A percentile compares a stretch with the other conserved stretches of the same genome.
phyloP scores from a whole-genome alignment of 2,329 filamentous ascomycete species.

The Remersonia thermophila region DNA sequence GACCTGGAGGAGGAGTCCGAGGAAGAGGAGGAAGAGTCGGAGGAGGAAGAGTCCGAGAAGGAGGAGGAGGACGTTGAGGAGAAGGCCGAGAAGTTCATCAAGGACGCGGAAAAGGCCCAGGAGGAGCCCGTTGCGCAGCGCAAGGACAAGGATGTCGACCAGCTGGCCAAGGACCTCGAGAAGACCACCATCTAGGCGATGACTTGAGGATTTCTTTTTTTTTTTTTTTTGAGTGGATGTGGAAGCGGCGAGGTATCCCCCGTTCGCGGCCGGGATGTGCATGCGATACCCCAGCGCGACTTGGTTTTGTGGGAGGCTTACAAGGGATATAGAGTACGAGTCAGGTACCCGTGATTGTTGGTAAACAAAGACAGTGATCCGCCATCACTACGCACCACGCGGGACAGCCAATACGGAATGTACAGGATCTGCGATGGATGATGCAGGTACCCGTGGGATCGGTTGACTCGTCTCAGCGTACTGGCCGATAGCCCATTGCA shows the following conservation, averaged over 20 bases:
- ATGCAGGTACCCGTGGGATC: too few species aligned
- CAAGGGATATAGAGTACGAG: slow-evolving; percentile 7
- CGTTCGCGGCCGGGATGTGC: slow-evolving; percentile 4
- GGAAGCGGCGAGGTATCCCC: slow-evolving; percentile 1
- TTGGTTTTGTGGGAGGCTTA: slow-evolving; percentile 10
- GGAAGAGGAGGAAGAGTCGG: slow-evolving; percentile 56
- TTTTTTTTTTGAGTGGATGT: too few species aligned
- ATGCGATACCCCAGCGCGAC: slow-evolving; percentile 16
- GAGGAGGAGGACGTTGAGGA: slow-evolving; percentile 46
- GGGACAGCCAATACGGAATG: too few species aligned
- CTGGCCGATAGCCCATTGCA: too few species aligned
- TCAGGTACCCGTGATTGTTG: too few species aligned
- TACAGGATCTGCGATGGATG: too few species aligned
- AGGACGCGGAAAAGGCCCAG: slow-evolving; percentile 60
- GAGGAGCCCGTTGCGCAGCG: slow-evolving; percentile 59
- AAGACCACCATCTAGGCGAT: slow-evolving; percentile 47
- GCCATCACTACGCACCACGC: too few species aligned
- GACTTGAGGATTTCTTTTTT: background rate
- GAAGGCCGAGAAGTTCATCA: slow-evolving; percentile 54
- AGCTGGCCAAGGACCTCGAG: slow-evolving; percentile 59
- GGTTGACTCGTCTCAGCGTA: too few species aligned
- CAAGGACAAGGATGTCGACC: slow-evolving; percentile 69
- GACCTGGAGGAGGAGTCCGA: slow-evolving; percentile 71
- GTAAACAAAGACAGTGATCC: too few species aligned
- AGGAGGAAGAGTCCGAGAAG: slow-evolving; percentile 57